A percentile compares a stretch with the other conserved stretches of the same genome.
phyloP scores from a whole-genome alignment of 2,329 filamentous ascomycete species.

The Epichloe uncinata region DNA sequence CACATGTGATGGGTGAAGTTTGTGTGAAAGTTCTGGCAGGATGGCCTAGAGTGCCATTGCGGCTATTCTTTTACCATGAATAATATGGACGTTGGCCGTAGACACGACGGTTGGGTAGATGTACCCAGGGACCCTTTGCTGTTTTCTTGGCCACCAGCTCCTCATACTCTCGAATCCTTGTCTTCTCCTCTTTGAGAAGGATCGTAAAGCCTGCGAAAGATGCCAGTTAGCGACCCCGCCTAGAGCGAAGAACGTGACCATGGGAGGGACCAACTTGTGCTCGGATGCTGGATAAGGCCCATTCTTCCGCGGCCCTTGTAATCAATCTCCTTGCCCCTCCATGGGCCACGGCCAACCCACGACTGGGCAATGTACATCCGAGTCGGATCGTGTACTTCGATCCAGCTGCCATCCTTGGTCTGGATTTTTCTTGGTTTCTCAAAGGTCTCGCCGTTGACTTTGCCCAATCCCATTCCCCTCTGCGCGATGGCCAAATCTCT shows the following conservation, averaged over 20 bases:
- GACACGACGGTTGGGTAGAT: constrained; percentile 74
- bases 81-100: constrained; percentile 81
- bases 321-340: constrained; percentile 43
- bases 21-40: neutral
- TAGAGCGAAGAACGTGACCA: neutral
- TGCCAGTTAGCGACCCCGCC: neutral
- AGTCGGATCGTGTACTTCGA: constrained; percentile 60
- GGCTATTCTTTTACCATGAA: constrained; percentile 54
- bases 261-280: constrained; percentile 51
- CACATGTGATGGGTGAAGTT: neutral
- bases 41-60: neutral
- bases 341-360: constrained; percentile 73
- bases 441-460: constrained; percentile 25
- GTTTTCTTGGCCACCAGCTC: constrained; percentile 66
- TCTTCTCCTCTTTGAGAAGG: constrained; percentile 86
- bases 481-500: constrained; percentile 67
- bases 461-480: constrained; percentile 70
- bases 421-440: constrained; percentile 40
- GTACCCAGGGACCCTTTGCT: constrained; percentile 70
- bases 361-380: constrained; percentile 82
- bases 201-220: constrained; percentile 53
- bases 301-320: constrained; percentile 65
- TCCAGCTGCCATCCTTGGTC: constrained; percentile 61
- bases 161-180: constrained; percentile 65
- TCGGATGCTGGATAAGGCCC: constrained; percentile 54